phyloP scores from a whole-genome alignment of 129 eudicot genomes.

The Lactuca saligna region DNA sequence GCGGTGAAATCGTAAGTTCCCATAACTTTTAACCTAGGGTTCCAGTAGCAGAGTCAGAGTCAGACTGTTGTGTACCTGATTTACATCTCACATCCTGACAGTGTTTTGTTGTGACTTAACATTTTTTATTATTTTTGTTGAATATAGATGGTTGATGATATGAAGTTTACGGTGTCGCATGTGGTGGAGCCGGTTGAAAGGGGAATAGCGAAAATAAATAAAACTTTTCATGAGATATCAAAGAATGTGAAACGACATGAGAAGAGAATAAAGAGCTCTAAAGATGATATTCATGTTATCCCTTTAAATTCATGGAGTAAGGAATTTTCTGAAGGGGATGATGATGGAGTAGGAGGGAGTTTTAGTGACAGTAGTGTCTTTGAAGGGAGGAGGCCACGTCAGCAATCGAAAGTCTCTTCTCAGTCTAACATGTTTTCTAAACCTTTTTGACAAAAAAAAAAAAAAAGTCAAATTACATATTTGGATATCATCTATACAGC shows the following conservation, averaged over 20 bases:
- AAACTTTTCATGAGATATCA: constrained; percentile 85
- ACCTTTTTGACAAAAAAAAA: constrained; percentile 9
- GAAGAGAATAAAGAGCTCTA: constrained; percentile 58
- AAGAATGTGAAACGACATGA: constrained; percentile 68
- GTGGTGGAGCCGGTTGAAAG: constrained; percentile 97
- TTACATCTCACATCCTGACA: no score
- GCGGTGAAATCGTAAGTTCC: constrained; percentile 84
- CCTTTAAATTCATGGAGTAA: constrained; percentile 66
- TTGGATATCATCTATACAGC: background rate
- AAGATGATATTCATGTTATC: constrained; percentile 73
- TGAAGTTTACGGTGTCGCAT: constrained; percentile 92
- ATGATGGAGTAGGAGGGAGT: constrained; percentile 53
- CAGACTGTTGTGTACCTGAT: no score
- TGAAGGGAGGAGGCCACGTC: constrained; percentile 40
- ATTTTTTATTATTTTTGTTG: background rate
- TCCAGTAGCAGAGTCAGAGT: no score
- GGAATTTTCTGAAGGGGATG: constrained; percentile 66
- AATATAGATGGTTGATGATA: constrained; percentile 85
- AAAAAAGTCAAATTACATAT: background rate
- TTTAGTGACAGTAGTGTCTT: constrained; percentile 70
- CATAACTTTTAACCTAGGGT: background rate
- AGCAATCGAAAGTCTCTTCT: constrained; percentile 40
- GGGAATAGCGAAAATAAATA: constrained; percentile 76
- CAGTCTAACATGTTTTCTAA: constrained; percentile 34
- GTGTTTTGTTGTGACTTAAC: background rate